A percentile compares a stretch with the other conserved stretches of the same genome.
These are phyloP conservation scores for Orbilia blumenaviensis DNA, from an alignment of 2,329 filamentous ascomycete genomes.

Conservation along the genomic window DNA sequence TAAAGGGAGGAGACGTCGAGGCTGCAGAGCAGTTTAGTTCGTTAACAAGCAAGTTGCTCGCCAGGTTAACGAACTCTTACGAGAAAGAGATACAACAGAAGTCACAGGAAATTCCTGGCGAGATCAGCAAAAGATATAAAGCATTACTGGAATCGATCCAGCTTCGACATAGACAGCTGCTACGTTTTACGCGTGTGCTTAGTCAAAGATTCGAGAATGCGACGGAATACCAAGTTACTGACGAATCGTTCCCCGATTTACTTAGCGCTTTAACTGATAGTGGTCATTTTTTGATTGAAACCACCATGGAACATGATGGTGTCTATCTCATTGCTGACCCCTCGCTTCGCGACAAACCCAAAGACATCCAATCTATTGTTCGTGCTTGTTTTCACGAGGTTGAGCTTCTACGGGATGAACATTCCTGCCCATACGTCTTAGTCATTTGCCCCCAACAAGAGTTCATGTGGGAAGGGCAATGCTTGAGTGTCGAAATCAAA, in stretches of 20 bases:
- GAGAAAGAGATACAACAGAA: conserved; percentile 87
- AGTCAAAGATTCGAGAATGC: conserved; percentile 96
- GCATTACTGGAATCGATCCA: conserved; percentile 93
- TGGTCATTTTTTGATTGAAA: conserved; percentile 87
- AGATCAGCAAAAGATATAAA: conserved; percentile 98
- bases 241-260: conserved; percentile 76
- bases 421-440: conserved; percentile 82
- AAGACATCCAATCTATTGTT: conserved; percentile 85
- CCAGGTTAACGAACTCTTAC: conserved; percentile 86
- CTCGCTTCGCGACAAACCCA: conserved; percentile 75
- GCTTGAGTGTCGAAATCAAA: conserved; percentile 75
- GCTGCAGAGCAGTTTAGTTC: conserved; percentile 97
- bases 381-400: conserved; percentile 78
- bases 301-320: conserved; percentile 75
- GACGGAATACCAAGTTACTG: conserved; percentile 89
- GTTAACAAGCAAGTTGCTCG: conserved; percentile 89
- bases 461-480: conserved; percentile 82
- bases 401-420: conserved; percentile 75
- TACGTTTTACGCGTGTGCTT: conserved; percentile 74
- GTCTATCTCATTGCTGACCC: conserved; percentile 87
- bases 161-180: conserved; percentile 93
- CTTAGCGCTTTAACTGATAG: conserved; percentile 81
- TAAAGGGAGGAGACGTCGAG: conserved; percentile 94
- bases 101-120: conserved; percentile 80
- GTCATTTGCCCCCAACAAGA: conserved; percentile 82